Percentiles rank a stretch among this genome's conserved stretches.
Evolutionary conservation across 2,329 filamentous ascomycete species (phyloP).

Genomic region (Incumbomyces lentus): DNA sequence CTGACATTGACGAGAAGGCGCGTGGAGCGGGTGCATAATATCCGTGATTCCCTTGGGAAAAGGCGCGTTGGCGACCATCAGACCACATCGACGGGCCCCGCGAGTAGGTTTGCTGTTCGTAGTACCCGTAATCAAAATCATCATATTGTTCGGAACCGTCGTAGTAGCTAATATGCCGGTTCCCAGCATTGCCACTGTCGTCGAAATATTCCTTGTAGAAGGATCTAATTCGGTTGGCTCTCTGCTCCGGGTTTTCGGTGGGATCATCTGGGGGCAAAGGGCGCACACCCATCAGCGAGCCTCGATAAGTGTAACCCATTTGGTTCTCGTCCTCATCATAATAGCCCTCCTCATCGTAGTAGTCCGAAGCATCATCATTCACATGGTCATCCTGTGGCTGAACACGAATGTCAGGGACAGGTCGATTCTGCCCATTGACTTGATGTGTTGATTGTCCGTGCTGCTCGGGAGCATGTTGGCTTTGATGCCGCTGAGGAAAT

Average conservation of each 20-base stretch:
- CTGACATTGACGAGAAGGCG: conserved; percentile 55
- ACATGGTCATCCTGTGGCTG: conserved; percentile 1
- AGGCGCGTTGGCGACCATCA: conserved; percentile 16
- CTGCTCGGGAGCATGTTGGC: neutral
- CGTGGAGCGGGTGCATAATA: conserved; percentile 45
- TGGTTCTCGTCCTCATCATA: conserved; percentile 16
- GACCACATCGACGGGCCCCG: conserved; percentile 30
- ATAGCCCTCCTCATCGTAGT: conserved; percentile 12
- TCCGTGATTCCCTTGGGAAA: conserved; percentile 20
- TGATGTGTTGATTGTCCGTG: neutral
- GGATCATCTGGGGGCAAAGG: conserved; percentile 81
- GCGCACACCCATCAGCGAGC: conserved; percentile 56
- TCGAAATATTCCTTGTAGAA: conserved; percentile 99
- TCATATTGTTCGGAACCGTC: conserved; percentile 61
- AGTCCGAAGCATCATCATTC: conserved; percentile 7
- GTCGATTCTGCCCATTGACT: neutral
- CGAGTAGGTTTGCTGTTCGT: conserved; percentile 15
- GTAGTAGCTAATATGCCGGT: conserved; percentile 56
- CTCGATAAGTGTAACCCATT: conserved; percentile 32
- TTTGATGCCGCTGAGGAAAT: conserved; percentile 1
- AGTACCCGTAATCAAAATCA: conserved; percentile 47
- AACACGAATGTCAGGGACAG: neutral
- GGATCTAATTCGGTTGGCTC: conserved; percentile 91
- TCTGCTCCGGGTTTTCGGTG: conserved; percentile 81
- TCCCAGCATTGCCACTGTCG: conserved; percentile 46